Evolutionary conservation across 495 filamentous ascomycete genomes (phyloP), one percentile per base, ranked within the genome.

Genomic region (Annulohypoxylon nitens): DNA sequence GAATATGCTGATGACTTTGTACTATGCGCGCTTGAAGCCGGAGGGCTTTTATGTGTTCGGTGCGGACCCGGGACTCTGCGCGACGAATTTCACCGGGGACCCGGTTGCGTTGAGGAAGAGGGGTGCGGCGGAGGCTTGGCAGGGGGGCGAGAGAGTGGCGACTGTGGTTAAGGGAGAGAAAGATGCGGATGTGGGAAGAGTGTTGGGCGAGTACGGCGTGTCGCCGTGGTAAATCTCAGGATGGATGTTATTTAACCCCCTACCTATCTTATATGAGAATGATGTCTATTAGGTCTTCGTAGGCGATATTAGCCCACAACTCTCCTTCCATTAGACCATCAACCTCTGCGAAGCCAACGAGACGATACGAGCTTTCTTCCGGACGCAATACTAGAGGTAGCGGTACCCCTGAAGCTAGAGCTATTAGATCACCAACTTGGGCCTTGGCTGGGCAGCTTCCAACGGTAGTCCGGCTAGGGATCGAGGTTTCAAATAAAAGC

Each of bases 1-100:
- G 41, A 85, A 84, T 59, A 83, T 85, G 79, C 37, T 83, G 61
- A 76, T 73, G 64, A 61, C 41, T 2, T 25, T 58, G 59, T 73
- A 74, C 39, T 65, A 59, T 18, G 54, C 65, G 7, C 62, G 67
- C n/a, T 14, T 78, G 48, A 68, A 66, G 34, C 51, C 47, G 9
- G 67, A 75, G 12, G 68, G 72, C 0, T 68, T 71, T 37, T 18
- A 53, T 0, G 72, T 75, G 37, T 64, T 75, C 9, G 72, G 67
- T 0, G 72, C 72, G 10, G 68, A 75, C 12, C 72, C 72, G 3
- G 72, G 72, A 0, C 62, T 71, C 4, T 58, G 51, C 14, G 68
- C 68, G 37, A 67, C 67, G 9, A 63, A 71, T 18, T 64, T 75
- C 4, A 73, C 72, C 4, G 64, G 64, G 0, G 16, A 71, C 43